Evolutionary conservation across 352 stramenopile genomes (phyloP).

Genomic region (Phytophthora macrochlamydospora): DNA sequence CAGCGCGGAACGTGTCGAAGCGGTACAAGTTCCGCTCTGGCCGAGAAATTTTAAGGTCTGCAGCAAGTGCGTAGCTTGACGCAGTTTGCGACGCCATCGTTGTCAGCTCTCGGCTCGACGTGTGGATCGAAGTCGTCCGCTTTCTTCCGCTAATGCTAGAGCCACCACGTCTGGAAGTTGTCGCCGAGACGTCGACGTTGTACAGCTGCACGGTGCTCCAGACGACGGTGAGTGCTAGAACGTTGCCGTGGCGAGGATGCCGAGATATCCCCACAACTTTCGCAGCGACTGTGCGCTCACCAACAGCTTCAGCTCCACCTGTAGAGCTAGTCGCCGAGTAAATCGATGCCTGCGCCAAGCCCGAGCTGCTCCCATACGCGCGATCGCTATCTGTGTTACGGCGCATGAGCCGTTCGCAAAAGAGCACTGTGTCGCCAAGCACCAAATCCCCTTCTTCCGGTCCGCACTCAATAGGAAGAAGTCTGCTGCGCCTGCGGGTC

Average conservation of each 20-base stretch:
- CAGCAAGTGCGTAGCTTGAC: constrained; percentile 32
- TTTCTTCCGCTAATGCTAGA: constrained; percentile 32
- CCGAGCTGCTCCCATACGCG: constrained; percentile 20
- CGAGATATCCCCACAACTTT: constrained; percentile 54
- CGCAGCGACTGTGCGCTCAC: constrained; percentile 77
- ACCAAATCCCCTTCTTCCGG: constrained; percentile 81
- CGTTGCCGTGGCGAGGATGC: constrained; percentile 53
- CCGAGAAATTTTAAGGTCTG: constrained; percentile 72
- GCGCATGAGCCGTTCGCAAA: constrained; percentile 89
- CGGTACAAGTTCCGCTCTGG: constrained; percentile 69
- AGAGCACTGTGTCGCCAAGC: constrained; percentile 90
- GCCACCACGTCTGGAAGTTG: constrained; percentile 25
- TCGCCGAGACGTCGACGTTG: constrained; percentile 38
- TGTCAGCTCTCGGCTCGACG: constrained; percentile 27
- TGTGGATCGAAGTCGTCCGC: constrained; percentile 24
- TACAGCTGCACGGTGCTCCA: constrained; percentile 85
- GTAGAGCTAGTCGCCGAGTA: constrained; percentile 54
- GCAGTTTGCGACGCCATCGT: constrained; percentile 24
- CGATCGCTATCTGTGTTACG: constrained; percentile 35
- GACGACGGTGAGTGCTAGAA: constrained; percentile 71
- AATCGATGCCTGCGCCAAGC: constrained; percentile 37
- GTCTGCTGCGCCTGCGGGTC: constrained; percentile 52
- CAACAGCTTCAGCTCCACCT: constrained; percentile 44
- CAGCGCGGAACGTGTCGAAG: constrained; percentile 77
- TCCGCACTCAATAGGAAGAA: constrained; percentile 77